phyloP scores from a whole-genome alignment of 352 stramenopile species.

The Phytophthora lateralis region DNA sequence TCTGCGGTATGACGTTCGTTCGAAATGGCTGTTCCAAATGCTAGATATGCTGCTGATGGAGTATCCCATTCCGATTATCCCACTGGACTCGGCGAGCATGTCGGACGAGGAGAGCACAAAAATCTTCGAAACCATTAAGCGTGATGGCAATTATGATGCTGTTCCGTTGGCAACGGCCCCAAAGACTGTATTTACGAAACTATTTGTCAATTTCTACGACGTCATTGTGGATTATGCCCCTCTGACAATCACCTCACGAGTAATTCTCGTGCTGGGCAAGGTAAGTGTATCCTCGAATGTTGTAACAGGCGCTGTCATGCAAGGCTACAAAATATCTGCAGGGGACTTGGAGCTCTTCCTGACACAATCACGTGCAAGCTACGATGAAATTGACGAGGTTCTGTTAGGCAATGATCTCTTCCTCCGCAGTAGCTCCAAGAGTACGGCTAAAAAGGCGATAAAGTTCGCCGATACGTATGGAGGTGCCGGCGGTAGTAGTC shows the following conservation, averaged over 20 bases:
- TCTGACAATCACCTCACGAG: constrained; percentile 56
- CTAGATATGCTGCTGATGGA: constrained; percentile 80
- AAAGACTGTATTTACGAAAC: constrained; percentile 90
- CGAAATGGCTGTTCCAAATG: constrained; percentile 83
- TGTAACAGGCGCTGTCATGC: constrained; percentile 83
- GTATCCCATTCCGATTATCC: constrained; percentile 84
- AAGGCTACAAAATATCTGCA: constrained; percentile 86
- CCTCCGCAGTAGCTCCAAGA: constrained; percentile 19
- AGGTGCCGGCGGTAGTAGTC: constrained; percentile 14
- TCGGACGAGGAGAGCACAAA: constrained; percentile 55
- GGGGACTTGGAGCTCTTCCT: constrained; percentile 77
- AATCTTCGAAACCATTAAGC: constrained; percentile 41
- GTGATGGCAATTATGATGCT: constrained; percentile 45
- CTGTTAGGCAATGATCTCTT: constrained; percentile 78
- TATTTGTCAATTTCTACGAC: constrained; percentile 88
- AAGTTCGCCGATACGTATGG: constrained; percentile 44
- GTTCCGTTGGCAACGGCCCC: constrained; percentile 69
- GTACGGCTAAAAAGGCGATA: constrained; percentile 46
- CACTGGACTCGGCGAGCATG: constrained; percentile 77
- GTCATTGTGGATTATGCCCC: constrained; percentile 82
- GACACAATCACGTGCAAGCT: constrained; percentile 60
- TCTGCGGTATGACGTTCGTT: constrained; percentile 80
- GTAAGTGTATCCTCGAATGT: constrained; percentile 85
- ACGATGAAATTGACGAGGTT: constrained; percentile 74
- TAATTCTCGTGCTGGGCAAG: constrained; percentile 79